Base-by-base conservation (phyloP, 805 yeast species). In the Lipomyces lipofer region DNA sequence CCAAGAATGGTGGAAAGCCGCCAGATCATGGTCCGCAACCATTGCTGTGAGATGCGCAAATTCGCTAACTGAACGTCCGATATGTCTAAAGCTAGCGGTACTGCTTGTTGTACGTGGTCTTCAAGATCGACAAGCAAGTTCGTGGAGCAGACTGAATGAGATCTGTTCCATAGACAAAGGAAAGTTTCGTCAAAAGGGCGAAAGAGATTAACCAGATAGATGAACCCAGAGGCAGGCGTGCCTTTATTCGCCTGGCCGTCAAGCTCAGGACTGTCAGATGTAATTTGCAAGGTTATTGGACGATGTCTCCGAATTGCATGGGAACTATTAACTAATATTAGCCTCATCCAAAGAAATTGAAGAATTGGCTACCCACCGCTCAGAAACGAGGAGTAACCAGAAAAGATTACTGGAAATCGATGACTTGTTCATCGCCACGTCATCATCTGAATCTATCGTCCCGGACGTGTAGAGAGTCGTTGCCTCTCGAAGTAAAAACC, bases 401-500 rank as follows among this genome's bases (percentile, higher is more conserved):
- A 15, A 40, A 15, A 40, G 30, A n/a, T 33, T 33, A 15, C 17
- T 17, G 8, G 24, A 27, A 40, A 27, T 15, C 12, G 44, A 4
- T 24, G n/a, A 17, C 30, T 15, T 7, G 12, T 27, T 15, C 13
- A 40, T 3, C 2, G 44, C 33, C n/a, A 15, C 44, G 8, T 40
- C 44, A 13, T 24, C 44, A 13, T 27, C 30, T 24, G 30, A 17
- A n/a, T 40, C 19, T 15, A 24, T 10, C 2, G 30, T 12, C 15
- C 30, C 8, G 3, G 30, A 15, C n/a, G 30, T n/a, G 17, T 24
- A 24, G 17, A 40, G 7, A 15, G 44, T 40, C 10, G 44, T 40
- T 15, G 44, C 30, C 35, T 40, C 44, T 19, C 44, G 44, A 24
- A 40, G 30, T 15, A 40, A 40, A 27, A 40, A 40, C 44, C 44